Conservation (phyloP, 75 land plant species). For the Isoetes taiwanensis region DNA sequence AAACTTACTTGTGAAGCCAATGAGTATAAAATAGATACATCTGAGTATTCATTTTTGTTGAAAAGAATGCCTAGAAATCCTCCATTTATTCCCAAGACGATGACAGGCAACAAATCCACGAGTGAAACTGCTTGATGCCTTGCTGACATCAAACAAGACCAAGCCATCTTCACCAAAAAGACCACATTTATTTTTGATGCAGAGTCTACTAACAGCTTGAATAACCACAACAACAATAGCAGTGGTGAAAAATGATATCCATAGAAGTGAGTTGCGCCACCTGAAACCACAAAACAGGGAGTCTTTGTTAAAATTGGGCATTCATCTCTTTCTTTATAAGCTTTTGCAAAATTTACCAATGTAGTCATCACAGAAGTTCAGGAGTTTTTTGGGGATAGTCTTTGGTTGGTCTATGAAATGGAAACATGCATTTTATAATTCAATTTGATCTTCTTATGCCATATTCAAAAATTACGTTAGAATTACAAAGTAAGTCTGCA, state of each 20-base stretch:
- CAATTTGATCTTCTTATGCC: too few relatives aligned
- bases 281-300: too few relatives aligned
- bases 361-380: too few relatives aligned
- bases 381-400: too few relatives aligned
- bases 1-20: neutral
- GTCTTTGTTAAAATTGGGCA: too few relatives aligned
- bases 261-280: conserved; percentile 2
- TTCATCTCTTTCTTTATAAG: too few relatives aligned
- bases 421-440: too few relatives aligned
- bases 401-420: too few relatives aligned
- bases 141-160: neutral
- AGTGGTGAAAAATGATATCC: neutral
- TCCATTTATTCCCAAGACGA: neutral
- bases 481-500: too few relatives aligned
- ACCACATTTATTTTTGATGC: neutral
- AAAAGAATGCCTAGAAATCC: neutral
- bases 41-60: neutral
- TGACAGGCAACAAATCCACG: neutral
- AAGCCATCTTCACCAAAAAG: conserved; percentile 2
- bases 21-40: neutral
- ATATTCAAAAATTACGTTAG: too few relatives aligned
- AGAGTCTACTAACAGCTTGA: too few relatives aligned
- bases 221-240: neutral
- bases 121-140: neutral
- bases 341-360: too few relatives aligned